These are phyloP conservation scores for Fusarium ramigenum DNA, from an alignment of 2,329 filamentous ascomycete species.

Conservation along the genomic window DNA sequence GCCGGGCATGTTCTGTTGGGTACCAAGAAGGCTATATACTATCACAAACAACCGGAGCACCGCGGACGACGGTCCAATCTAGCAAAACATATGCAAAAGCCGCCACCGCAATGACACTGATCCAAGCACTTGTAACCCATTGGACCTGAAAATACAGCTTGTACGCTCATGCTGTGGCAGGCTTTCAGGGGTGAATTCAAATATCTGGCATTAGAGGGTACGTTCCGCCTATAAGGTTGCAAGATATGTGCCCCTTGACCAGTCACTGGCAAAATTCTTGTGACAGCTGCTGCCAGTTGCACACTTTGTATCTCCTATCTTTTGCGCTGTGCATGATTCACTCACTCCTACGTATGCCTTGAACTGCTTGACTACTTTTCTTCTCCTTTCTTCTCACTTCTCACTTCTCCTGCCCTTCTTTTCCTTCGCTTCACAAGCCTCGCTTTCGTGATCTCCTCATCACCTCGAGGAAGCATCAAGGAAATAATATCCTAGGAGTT, in stretches of 20 bases:
- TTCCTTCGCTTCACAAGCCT: slow-evolving; percentile 2
- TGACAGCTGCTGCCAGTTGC: slow-evolving; percentile 37
- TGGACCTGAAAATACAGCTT: slow-evolving; percentile 17
- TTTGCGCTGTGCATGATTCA: slow-evolving; percentile 14
- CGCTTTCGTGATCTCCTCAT: slow-evolving; percentile 7
- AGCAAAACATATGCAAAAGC: background rate
- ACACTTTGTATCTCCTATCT: slow-evolving; percentile 8
- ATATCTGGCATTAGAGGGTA: background rate
- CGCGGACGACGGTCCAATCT: background rate
- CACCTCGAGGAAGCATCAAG: slow-evolving; percentile 3
- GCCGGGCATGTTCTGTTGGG: background rate
- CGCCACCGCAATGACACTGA: background rate
- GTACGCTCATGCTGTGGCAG: slow-evolving; percentile 36
- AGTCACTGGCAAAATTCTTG: slow-evolving; percentile 28
- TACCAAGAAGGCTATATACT: slow-evolving; percentile 3
- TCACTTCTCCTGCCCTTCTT: background rate
- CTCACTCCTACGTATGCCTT: background rate
- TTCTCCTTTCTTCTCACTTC: background rate
- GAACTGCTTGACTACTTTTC: background rate
- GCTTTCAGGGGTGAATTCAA: slow-evolving; percentile 4
- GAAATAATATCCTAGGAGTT: background rate
- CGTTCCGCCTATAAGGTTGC: slow-evolving; percentile 20
- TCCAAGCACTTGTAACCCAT: slow-evolving; percentile 17
- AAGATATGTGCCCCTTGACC: slow-evolving; percentile 14
- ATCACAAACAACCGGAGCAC: slow-evolving; percentile 5